phyloP scores from a whole-genome alignment of 805 yeast genomes.

The Metschnikowia proteae region DNA sequence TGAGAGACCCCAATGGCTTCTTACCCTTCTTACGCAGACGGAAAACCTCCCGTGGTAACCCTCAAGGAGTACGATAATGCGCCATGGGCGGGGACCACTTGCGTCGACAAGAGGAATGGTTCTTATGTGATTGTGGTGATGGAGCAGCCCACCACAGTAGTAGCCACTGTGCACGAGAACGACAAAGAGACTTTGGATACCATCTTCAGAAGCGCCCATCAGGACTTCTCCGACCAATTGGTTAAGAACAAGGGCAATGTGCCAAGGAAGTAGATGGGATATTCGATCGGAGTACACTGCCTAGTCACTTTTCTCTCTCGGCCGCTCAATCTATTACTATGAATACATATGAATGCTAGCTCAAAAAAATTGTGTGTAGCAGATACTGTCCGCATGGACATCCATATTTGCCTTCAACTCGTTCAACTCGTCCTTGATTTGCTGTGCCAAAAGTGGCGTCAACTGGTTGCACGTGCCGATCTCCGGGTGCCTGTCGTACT shows the following conservation, averaged over 20 bases:
- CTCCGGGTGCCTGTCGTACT: conserved; percentile 91
- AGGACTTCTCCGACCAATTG: conserved; percentile 19
- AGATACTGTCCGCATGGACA: conserved; percentile 71
- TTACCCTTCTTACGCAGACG: conserved; percentile 44
- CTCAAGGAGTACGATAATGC: conserved; percentile 49
- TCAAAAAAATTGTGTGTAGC: conserved; percentile 80
- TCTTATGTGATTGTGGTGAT: conserved; percentile 44
- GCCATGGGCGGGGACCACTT: conserved; percentile 48
- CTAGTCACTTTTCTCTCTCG: neutral
- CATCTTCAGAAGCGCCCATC: conserved; percentile 47
- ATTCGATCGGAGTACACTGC: neutral
- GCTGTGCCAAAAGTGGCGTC: conserved; percentile 82
- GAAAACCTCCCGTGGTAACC: conserved; percentile 45
- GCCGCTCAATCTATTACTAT: neutral
- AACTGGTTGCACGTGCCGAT: conserved; percentile 87
- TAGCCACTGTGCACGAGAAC: conserved; percentile 38
- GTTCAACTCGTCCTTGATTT: conserved; percentile 82
- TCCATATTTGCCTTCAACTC: conserved; percentile 71
- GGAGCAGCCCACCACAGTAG: conserved; percentile 40
- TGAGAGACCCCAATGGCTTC: conserved; percentile 5
- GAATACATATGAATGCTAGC: neutral
- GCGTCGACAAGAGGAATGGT: conserved; percentile 39
- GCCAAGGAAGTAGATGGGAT: conserved; percentile 9
- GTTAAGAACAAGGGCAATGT: conserved; percentile 15
- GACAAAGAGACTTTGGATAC: conserved; percentile 39